Conservation (phyloP, 2,329 filamentous ascomycete genomes). For the Penicillium oxalicum region DNA sequence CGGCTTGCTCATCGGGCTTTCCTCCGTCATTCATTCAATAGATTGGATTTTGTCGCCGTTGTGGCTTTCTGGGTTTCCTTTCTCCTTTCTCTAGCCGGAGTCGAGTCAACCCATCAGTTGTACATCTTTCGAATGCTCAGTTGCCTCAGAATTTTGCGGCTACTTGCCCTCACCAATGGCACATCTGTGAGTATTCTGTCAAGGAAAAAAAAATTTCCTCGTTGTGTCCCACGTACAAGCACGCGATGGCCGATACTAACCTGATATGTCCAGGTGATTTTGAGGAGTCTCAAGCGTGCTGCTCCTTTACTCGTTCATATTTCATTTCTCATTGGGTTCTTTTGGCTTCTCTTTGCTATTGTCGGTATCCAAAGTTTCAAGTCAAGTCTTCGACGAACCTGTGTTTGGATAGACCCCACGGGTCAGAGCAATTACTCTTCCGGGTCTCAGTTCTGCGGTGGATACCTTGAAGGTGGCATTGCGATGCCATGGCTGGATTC, state of each 20-base stretch:
- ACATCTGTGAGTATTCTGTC: constrained; percentile 58
- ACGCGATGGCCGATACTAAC: no score
- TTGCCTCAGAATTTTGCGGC: constrained; percentile 81
- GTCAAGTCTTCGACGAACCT: constrained; percentile 69
- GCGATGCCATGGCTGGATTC: constrained; percentile 65
- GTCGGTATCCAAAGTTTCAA: constrained; percentile 96
- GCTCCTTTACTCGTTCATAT: constrained; percentile 87
- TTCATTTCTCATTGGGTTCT: constrained; percentile 89
- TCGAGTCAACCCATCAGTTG: constrained; percentile 65
- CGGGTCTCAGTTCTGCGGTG: constrained; percentile 73
- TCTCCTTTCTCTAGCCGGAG: constrained; percentile 59
- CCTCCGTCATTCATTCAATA: constrained; percentile 89
- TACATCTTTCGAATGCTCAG: constrained; percentile 96
- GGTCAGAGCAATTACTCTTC: constrained; percentile 35
- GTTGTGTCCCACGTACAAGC: neutral
- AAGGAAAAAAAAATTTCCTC: neutral
- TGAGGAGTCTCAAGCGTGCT: constrained; percentile 91
- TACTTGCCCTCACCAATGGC: constrained; percentile 87
- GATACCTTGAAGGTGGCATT: constrained; percentile 60
- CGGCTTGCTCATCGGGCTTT: constrained; percentile 88
- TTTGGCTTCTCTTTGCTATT: constrained; percentile 96
- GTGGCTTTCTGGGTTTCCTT: constrained; percentile 95
- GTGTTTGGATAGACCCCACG: constrained; percentile 66
- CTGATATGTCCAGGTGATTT: constrained; percentile 62
- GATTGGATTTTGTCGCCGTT: constrained; percentile 89